Conservation (phyloP, 306 rosid species). For the Corylus heterophylla region DNA sequence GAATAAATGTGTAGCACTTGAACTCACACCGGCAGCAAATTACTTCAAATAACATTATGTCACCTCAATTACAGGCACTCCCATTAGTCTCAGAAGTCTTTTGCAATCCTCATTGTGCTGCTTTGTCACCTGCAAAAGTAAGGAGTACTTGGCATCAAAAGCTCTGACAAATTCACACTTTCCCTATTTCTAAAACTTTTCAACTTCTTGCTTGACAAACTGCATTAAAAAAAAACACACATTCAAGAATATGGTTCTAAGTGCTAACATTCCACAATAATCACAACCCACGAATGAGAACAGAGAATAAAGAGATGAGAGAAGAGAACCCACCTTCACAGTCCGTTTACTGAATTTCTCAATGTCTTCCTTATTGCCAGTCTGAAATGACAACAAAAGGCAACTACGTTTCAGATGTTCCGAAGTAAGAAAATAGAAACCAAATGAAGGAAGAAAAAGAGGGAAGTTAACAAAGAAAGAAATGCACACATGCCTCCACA, state of each 20-base stretch:
- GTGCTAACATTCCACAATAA: not conserved
- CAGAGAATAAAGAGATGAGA: not conserved
- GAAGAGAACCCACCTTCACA: slow-evolving; percentile 65
- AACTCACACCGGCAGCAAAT: not conserved
- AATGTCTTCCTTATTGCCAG: slow-evolving; percentile 81
- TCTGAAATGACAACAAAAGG: slow-evolving; percentile 46
- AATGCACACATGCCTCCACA: slow-evolving; percentile 49
- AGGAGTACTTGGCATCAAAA: slow-evolving; percentile 25
- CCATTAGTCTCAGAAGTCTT: slow-evolving; percentile 90
- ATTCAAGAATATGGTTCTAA: not conserved
- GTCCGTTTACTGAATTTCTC: slow-evolving; percentile 96
- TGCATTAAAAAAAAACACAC: not conserved
- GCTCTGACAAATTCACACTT: slow-evolving; percentile 5
- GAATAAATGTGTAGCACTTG: slow-evolving; percentile 1
- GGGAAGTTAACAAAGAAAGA: slow-evolving; percentile 2
- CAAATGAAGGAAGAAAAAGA: slow-evolving; percentile 1
- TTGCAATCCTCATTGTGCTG: slow-evolving; percentile 96
- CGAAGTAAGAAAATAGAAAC: slow-evolving; percentile 9
- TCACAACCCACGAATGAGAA: not conserved
- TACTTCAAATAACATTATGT: slow-evolving; percentile 27
- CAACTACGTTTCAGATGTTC: slow-evolving; percentile 14
- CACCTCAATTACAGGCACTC: slow-evolving; percentile 97
- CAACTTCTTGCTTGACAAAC: slow-evolving; percentile 6
- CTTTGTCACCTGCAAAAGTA: slow-evolving; percentile 73
- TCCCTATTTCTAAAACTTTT: not conserved